Evolutionary conservation across 768 basidiomycete species (phyloP), one percentile per base, ranked within the genome.

Genomic region (Dioszegia hungarica): DNA sequence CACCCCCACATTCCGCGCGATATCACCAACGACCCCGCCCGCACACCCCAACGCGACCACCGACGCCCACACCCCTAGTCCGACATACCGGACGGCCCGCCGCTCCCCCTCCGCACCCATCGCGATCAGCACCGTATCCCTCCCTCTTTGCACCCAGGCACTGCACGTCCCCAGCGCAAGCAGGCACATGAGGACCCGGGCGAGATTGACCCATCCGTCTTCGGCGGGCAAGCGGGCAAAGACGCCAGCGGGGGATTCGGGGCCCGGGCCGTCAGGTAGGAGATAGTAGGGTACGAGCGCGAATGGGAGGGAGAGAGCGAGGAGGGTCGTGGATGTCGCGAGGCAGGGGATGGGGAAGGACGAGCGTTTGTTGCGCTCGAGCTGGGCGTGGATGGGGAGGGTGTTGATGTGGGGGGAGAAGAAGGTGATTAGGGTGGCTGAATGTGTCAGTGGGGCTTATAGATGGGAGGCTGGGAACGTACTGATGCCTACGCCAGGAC

Each of bases 261-360:
- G 6, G 44, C 46, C 8, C 39, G 38, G 48, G 15, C 29, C 14
- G 47, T 46, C 19, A 50, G 44, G 22, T 58, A 65, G 51, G 43
- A 75, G 72, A 58, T 75, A 75, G 55, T 75, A 75, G 37, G 74
- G 74, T 4, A 75, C 74, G 5, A 75, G 58, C 2, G 71, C 66
- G 25, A 72, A 59, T 5, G 74, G 74, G 11, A 75, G 64, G 28
- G 63, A 56, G 3, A 75, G 59, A 28, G 62, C 46, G 12, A 74
- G 60, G 33, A 75, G 60, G 19, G 54, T 56, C 0, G 50, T 47
- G 17, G 73, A 62, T 9, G 69, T 54, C 19, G 60, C 57, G 12
- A 75, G 57, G 43, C 64, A 68, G 10, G 72, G 67, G 27, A 70
- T 56, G 2, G 71, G 65, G 60, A 75, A 74, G 11, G 64, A 64